Base-by-base conservation (phyloP, 805 yeast species). In the Soucietia sequanensis region DNA sequence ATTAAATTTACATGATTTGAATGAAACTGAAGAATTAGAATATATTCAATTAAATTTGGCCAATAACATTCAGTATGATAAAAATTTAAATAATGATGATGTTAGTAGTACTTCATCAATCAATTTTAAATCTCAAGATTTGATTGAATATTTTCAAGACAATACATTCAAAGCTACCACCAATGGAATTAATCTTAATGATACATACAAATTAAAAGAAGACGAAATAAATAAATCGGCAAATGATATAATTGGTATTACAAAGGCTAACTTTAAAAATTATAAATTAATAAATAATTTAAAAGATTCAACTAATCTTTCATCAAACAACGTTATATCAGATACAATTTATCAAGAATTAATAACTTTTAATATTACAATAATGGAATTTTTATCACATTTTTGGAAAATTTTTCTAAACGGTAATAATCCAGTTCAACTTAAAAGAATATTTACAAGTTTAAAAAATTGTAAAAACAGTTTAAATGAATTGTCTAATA, bases 351-450 rank as follows among this genome's bases (percentile, higher is more conserved):
- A 52, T 5, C 67, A 65, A 38, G 68, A 63, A 28, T 56, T 68
- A 27, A 53, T 64, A 12, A 50, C 58, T 4, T 60, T 57, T 44
- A 67, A 66, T 41, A 56, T 65, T 33, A 67, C 71, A 3, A 49
- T 62, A n/a, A 58, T 58, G 33, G 74, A 68, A 45, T 65, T 67
- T 35, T 47, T 68, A 16, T 63, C 69, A 31, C 72, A 67, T 38
- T 68, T 68, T 36, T 68, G 74, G 74, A 57, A 60, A 32, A 38
- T 67, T 1, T 68, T 52, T 33, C 48, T 62, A 17, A 54, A 50
- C 34, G 68, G 64, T 5, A 58, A 54, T 34, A 65, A 63, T 36
- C 66, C 71, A 2, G 55, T 34, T 11, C 68, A 63, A 38, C 49
- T 68, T 30, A 62, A 62, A 41, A 65, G 61, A 39, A 42, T 68